Evolutionary conservation across 192 early-diverging fungal species (phyloP).

Genomic region (Coemansia sp.): DNA sequence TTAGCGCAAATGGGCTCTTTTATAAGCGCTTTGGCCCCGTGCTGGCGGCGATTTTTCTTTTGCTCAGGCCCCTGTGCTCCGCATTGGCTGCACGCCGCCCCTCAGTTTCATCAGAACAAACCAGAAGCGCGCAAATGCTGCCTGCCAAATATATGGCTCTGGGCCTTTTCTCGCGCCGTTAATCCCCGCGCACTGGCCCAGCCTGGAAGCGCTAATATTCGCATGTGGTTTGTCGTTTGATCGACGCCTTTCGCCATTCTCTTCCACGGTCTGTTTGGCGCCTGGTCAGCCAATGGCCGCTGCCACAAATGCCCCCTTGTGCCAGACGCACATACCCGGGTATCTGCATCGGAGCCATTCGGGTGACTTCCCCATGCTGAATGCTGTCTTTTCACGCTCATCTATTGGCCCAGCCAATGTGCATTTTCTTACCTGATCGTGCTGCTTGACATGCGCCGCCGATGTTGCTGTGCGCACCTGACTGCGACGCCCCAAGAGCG

Average conservation of each 20-base stretch:
- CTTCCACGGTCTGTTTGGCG: neutral
- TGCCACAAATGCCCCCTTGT: neutral
- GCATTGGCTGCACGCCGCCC: neutral
- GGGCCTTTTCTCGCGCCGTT: neutral
- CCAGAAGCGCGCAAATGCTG: neutral
- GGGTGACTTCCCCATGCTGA: neutral
- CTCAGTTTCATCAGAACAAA: neutral
- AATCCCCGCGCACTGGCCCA: conserved; percentile 9
- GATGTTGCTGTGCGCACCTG: neutral
- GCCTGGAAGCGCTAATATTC: neutral
- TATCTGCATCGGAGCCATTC: conserved; percentile 7
- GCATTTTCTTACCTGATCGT: conserved; percentile 7
- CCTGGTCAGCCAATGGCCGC: neutral
- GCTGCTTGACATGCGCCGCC: neutral
- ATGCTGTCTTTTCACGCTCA: neutral
- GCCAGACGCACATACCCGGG: neutral
- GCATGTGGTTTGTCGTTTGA: neutral
- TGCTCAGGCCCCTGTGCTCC: too few species aligned
- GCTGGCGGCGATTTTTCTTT: too few species aligned
- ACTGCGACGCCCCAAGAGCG: neutral
- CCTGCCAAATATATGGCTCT: neutral
- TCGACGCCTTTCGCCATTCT: neutral
- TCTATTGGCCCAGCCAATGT: neutral
- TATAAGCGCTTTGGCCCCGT: neutral
- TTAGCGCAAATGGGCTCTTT: neutral